phyloP scores from a whole-genome alignment of 352 stramenopile genomes.

The Phytophthora fragariaefolia region DNA sequence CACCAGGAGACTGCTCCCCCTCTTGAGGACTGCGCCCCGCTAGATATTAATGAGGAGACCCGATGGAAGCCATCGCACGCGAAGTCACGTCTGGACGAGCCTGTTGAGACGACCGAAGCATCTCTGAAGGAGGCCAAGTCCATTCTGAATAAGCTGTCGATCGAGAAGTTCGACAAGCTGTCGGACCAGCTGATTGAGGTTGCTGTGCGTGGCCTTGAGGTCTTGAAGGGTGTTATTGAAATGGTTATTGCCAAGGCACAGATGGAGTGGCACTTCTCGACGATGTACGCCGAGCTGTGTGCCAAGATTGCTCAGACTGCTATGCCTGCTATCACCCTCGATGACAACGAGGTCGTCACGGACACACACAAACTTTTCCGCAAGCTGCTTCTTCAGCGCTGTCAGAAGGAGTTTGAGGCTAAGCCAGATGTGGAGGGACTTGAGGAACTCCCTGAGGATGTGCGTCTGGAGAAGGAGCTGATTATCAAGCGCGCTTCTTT shows the following conservation, averaged over 20 bases:
- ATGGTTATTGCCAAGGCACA: slow-evolving; percentile 96
- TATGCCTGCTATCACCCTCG: slow-evolving; percentile 79
- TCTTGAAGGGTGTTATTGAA: slow-evolving; percentile 90
- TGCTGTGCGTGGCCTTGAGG: slow-evolving; percentile 81
- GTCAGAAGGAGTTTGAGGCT: slow-evolving; percentile 95
- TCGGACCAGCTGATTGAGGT: slow-evolving; percentile 92
- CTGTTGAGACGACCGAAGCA: slow-evolving; percentile 61
- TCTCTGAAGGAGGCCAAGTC: slow-evolving; percentile 90
- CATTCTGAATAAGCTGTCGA: slow-evolving; percentile 97
- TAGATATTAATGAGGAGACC: slow-evolving; percentile 85
- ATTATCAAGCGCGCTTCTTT: slow-evolving; percentile 84
- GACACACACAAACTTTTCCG: slow-evolving; percentile 94
- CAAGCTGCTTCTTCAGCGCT: slow-evolving; percentile 92
- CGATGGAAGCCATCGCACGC: slow-evolving; percentile 81
- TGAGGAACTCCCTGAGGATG: slow-evolving; percentile 59
- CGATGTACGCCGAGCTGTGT: slow-evolving; percentile 97
- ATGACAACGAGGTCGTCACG: slow-evolving; percentile 60
- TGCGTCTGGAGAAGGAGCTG: slow-evolving; percentile 77
- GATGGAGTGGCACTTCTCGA: slow-evolving; percentile 96
- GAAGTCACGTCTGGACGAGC: slow-evolving; percentile 61
- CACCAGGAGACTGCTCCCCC: slow-evolving; percentile 58
- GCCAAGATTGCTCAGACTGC: slow-evolving; percentile 90
- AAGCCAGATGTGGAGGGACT: slow-evolving; percentile 79
- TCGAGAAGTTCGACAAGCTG: slow-evolving; percentile 97
- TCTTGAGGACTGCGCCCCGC: slow-evolving; percentile 66